Conservation (phyloP, 768 basidiomycete genomes). For the Amanita rimosa region DNA sequence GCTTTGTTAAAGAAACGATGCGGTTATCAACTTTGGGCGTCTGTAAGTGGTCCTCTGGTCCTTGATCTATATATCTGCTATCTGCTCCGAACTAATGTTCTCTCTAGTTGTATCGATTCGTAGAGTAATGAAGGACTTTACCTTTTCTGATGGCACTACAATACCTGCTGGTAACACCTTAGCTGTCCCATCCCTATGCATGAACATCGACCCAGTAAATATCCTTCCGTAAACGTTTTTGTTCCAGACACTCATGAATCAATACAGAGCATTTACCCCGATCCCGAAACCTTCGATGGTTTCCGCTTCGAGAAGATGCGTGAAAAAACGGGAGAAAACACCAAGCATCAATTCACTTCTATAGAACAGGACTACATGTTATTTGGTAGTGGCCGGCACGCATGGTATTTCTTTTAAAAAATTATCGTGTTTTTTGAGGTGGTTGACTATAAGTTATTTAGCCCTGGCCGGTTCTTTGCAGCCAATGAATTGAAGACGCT, state of each 20-base stretch:
- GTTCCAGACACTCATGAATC: background rate
- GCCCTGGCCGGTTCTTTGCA: constrained; percentile 24
- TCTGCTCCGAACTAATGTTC: constrained; percentile 9
- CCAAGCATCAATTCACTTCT: constrained; percentile 21
- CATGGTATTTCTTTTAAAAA: constrained; percentile 6
- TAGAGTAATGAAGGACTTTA: constrained; percentile 25
- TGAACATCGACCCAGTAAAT: constrained; percentile 4
- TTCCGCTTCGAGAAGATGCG: constrained; percentile 28
- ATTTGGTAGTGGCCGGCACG: constrained; percentile 20
- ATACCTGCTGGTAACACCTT: constrained; percentile 16
- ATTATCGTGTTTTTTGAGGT: background rate
- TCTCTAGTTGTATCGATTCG: constrained; percentile 16
- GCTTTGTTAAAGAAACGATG: constrained; percentile 30
- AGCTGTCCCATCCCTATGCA: constrained; percentile 8
- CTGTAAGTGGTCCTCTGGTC: constrained; percentile 8
- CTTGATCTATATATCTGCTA: constrained; percentile 5
- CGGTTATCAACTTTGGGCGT: constrained; percentile 14
- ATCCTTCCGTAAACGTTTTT: background rate
- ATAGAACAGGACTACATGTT: constrained; percentile 15
- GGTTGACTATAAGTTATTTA: background rate
- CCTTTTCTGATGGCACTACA: constrained; percentile 18
- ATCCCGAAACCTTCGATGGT: constrained; percentile 20
- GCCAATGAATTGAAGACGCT: constrained; percentile 21
- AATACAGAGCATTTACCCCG: constrained; percentile 21
- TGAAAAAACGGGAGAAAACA: constrained; percentile 14